Evolutionary conservation across 176 grass and related monocot species (phyloP).

Genomic region (Miscanthus lutarioriparius): DNA sequence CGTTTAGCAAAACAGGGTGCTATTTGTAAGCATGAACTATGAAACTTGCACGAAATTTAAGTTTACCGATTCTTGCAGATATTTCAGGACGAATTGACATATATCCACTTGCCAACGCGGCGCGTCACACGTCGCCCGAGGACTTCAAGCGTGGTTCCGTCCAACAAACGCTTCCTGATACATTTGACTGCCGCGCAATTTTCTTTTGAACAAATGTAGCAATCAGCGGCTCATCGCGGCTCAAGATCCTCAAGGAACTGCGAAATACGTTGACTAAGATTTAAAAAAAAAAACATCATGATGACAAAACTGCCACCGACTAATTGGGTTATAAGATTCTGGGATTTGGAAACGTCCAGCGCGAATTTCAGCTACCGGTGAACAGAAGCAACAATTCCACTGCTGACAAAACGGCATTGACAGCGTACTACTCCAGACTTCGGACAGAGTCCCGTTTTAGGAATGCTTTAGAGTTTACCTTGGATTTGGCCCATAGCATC

Average conservation of each 20-base stretch:
- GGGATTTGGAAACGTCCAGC: slow-evolving; percentile 3
- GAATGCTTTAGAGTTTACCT: not conserved
- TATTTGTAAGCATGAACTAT: not conserved
- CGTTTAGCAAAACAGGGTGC: slow-evolving; percentile 5
- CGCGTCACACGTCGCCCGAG: slow-evolving; percentile 16
- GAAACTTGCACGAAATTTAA: slow-evolving; percentile 17
- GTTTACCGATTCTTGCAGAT: slow-evolving; percentile 17
- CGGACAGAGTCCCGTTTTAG: not conserved
- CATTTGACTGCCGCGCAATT: slow-evolving; percentile 32
- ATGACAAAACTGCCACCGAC: slow-evolving; percentile 28
- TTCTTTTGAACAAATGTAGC: slow-evolving; percentile 21
- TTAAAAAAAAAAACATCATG: not conserved
- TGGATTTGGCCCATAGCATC: not conserved
- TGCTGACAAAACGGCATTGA: slow-evolving; percentile 24
- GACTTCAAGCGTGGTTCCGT: slow-evolving; percentile 39
- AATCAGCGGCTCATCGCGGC: slow-evolving; percentile 12
- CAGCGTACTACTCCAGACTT: not conserved
- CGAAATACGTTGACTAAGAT: slow-evolving; percentile 39
- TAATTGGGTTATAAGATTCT: slow-evolving; percentile 7
- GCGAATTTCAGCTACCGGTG: slow-evolving; percentile 2
- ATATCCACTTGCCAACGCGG: slow-evolving; percentile 26
- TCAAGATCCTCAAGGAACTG: not conserved
- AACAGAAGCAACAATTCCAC: slow-evolving; percentile 28
- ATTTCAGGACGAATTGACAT: not conserved
- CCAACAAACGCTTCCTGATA: slow-evolving; percentile 13